Evolutionary conservation across 495 filamentous ascomycete genomes (phyloP), one percentile per base, ranked within the genome.

Genomic region (Echria macrotheca): DNA sequence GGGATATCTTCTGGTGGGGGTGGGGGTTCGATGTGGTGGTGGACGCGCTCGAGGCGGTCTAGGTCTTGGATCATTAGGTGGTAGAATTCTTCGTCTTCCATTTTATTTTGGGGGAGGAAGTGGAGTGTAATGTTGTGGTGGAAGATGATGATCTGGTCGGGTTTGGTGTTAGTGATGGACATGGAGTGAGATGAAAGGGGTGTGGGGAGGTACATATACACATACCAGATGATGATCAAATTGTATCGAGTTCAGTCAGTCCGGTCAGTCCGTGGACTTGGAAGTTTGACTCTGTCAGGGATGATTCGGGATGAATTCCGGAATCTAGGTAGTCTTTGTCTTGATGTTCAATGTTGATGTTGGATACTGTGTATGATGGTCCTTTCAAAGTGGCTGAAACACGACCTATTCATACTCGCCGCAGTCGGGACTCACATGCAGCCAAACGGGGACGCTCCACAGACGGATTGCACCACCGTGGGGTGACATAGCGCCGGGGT

Each of bases 41-140:
- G 56, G 10, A 56, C 44, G 0, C 59, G 45, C 21, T 56, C 32
- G 4, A 59, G 50, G 3, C 50, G 42, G 19, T 61, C 59, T 17
- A 61, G 49, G 47, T 61, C 59, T 19, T 53, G 23, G 12, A 54
- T 29, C 59, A 61, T 61, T 43, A 56, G 53, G 43, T 61, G 50
- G 46, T 56, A 61, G 50, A 59, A 61, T 25, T 56, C 56, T 52
- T 61, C 53, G 50, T 61, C 59, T 36, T 61, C 59, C 59, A 61
- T 61, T 18, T 8, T 19, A 22, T 44, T 17, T 18, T 21, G 4
- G 22, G 17, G 5, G 8, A 31, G 7, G 28, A 31, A 31, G 6
- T 6, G 28, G 7, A 31, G 21, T 41, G 38, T 41, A n/a, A n/a
- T 21, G 38, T 14, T 19, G 15, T 31, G 28, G 6, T 31, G 28